Base-by-base conservation (phyloP, 140 eudicot species). In the Cichorium intybus region DNA sequence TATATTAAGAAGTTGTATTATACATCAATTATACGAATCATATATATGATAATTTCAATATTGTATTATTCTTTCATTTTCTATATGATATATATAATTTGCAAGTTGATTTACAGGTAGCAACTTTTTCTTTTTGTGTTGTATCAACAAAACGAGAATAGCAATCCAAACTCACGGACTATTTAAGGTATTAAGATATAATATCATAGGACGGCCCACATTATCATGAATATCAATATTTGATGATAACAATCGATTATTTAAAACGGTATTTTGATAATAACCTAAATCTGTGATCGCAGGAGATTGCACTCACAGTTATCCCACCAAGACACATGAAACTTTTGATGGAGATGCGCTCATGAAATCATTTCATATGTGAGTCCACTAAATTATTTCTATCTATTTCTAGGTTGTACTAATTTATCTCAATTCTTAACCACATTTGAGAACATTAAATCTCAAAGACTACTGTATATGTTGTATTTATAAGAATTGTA, bases 301-400 rank as follows among this genome's bases (percentile, higher is more conserved):
- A 74, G 69, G 74, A 66, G 58, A 74, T 58, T 66, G 79, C 69
- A 66, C 74, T 74, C 63, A 59, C 66, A 66, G 39, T 74, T 58
- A 74, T 49, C 79, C 74, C 74, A 74, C 55, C 79, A 58, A 24
- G 50, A 48, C 55, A 54, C 62, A 57, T 66, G 74, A 73, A 56
- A 55, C 78, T 66, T 64, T 55, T 73, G 67, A 58, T 54, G 66
- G 27, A 63, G 65, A 72, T 57, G 73, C 66, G 29, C 67, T 51
- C 65, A 43, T 46, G 18, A 33, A 46, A 65, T 66, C 61, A 74
- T 56, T 56, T 48, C 61, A 74, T 57, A 48, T 53, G 50, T 3
- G 60, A 64, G 72, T 73, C 78, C 78, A 74, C 56, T 58, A 66
- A 34, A 17, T 56, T 56, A 62, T 68, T 31, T 74, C 35, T 34